Percentiles rank a stretch among this genome's conserved stretches.
Evolutionary conservation across 768 basidiomycete genomes (phyloP).

Genomic region (Boletellus ananas): DNA sequence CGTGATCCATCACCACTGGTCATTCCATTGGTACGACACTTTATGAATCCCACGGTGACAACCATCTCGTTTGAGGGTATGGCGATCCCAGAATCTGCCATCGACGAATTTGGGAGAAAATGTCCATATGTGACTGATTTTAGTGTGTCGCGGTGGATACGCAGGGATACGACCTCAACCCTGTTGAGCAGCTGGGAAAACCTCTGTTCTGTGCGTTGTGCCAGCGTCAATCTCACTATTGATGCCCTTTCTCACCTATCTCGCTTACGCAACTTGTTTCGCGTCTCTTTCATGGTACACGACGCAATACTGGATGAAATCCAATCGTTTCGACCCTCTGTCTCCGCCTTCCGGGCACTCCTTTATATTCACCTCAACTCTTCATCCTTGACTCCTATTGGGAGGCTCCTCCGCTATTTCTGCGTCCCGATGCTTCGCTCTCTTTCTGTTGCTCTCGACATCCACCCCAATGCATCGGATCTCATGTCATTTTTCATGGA

Average conservation of each 20-base stretch:
- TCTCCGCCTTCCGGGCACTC: background rate
- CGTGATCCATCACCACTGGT: background rate
- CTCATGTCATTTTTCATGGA: conserved; percentile 5
- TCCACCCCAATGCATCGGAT: background rate
- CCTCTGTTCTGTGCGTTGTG: background rate
- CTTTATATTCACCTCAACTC: background rate
- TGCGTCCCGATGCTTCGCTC: background rate
- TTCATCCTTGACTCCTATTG: background rate
- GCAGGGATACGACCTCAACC: background rate
- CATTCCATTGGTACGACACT: conserved; percentile 7
- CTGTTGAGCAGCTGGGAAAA: background rate
- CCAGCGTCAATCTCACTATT: background rate
- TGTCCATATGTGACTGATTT: background rate
- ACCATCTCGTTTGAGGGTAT: background rate
- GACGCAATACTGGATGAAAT: too few species aligned
- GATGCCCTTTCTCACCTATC: background rate
- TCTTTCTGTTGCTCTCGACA: too few species aligned
- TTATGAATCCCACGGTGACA: conserved; percentile 1
- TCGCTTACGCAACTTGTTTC: background rate
- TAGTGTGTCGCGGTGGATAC: background rate
- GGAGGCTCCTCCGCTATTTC: background rate
- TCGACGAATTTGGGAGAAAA: background rate
- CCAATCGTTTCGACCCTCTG: background rate
- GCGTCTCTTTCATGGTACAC: background rate
- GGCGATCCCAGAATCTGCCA: background rate